These are phyloP conservation scores for Colletotrichum liriopes DNA, from an alignment of 2,329 filamentous ascomycete species.

Conservation along the genomic window DNA sequence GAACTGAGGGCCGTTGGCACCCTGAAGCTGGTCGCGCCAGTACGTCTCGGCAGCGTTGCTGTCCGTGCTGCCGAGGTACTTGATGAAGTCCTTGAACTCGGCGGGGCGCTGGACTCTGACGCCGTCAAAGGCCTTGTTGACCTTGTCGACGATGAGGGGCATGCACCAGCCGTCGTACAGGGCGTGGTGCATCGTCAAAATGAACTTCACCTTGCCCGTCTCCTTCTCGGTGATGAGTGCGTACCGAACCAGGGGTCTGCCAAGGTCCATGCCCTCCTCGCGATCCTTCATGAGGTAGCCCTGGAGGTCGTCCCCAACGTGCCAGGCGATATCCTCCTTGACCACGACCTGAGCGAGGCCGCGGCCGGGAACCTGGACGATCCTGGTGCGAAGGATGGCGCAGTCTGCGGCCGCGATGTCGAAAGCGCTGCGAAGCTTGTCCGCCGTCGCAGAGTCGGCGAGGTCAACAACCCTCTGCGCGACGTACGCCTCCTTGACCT, in stretches of 20 bases:
- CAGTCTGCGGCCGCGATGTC: constrained; percentile 55
- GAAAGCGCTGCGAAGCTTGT: constrained; percentile 60
- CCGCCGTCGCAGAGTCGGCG: constrained; percentile 52
- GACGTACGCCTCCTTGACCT: constrained; percentile 67
- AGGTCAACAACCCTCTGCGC: constrained; percentile 65
- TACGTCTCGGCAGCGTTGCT: constrained; percentile 59
- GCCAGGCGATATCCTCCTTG: constrained; percentile 55
- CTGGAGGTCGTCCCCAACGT: constrained; percentile 53
- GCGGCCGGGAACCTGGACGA: constrained; percentile 60
- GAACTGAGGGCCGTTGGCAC: constrained; percentile 63
- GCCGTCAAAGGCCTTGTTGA: constrained; percentile 61
- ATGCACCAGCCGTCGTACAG: constrained; percentile 73
- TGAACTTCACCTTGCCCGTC: constrained; percentile 58
- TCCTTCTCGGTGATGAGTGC: constrained; percentile 56
- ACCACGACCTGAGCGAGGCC: constrained; percentile 66
- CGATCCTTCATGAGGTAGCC: constrained; percentile 60
- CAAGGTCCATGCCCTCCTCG: constrained; percentile 60
- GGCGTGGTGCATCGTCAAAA: constrained; percentile 70
- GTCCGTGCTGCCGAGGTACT: constrained; percentile 60
- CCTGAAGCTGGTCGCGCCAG: constrained; percentile 63
- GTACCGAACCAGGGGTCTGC: constrained; percentile 63
- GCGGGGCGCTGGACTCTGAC: constrained; percentile 53
- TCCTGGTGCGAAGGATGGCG: constrained; percentile 64
- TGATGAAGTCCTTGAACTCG: constrained; percentile 66
- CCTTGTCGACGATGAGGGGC: constrained; percentile 64